Conservation (phyloP, 768 basidiomycete genomes). For the Hysterangium stoloniferum region DNA sequence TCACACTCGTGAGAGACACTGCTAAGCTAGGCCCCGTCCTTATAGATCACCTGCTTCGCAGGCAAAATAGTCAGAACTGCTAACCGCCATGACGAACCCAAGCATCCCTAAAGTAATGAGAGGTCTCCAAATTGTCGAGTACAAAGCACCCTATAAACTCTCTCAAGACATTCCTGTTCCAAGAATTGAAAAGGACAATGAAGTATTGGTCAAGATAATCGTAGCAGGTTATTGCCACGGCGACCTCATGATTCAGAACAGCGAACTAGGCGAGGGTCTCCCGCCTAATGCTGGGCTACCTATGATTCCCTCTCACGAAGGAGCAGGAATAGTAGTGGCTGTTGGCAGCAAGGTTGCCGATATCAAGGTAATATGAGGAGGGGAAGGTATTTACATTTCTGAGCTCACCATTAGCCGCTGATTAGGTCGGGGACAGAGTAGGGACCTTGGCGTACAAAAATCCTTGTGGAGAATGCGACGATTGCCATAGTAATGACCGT, state of each 20-base stretch:
- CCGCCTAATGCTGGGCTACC: neutral
- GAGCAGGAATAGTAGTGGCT: neutral
- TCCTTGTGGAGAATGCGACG: slow-evolving; percentile 3
- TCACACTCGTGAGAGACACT: too few relatives aligned
- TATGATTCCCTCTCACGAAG: slow-evolving; percentile 8
- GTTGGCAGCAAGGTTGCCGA: neutral
- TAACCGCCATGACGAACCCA: neutral
- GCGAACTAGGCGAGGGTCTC: neutral
- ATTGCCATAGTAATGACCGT: neutral
- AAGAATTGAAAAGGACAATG: neutral
- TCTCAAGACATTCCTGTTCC: neutral
- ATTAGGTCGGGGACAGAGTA: slow-evolving; percentile 2
- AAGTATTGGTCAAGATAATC: neutral
- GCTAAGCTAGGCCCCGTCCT: too few relatives aligned
- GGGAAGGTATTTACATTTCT: too few relatives aligned
- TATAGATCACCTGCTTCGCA: too few relatives aligned
- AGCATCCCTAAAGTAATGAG: neutral
- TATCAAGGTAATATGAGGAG: neutral
- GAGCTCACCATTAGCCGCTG: too few relatives aligned
- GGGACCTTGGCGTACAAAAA: slow-evolving; percentile 6
- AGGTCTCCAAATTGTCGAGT: neutral
- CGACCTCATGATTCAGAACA: slow-evolving; percentile 3
- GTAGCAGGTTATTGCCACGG: slow-evolving; percentile 7
- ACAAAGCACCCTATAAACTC: neutral
- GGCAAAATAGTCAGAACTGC: too few relatives aligned